These are phyloP conservation scores for Yamadazyma scolyti DNA, from an alignment of 805 yeast genomes.

Conservation along the genomic window DNA sequence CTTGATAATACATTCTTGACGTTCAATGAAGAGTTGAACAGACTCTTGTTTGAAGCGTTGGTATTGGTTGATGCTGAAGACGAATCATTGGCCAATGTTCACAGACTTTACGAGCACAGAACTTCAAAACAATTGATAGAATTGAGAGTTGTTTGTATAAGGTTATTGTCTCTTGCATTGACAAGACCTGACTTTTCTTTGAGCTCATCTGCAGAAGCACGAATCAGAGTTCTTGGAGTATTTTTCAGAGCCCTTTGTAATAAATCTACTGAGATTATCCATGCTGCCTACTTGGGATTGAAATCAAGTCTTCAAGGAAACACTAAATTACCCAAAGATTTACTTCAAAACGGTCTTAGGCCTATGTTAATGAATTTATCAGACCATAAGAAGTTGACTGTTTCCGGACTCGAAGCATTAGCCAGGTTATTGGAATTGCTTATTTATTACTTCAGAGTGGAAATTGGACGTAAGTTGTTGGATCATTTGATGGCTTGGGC, in stretches of 20 bases:
- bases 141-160: slow-evolving; percentile 85
- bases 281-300: slow-evolving; percentile 89
- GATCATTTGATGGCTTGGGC: slow-evolving; percentile 98
- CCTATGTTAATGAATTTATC: slow-evolving; percentile 95
- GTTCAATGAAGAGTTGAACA: slow-evolving; percentile 82
- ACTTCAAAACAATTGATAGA: slow-evolving; percentile 87
- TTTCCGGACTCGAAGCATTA: slow-evolving; percentile 85
- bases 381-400: slow-evolving; percentile 87
- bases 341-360: slow-evolving; percentile 89
- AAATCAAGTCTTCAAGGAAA: slow-evolving; percentile 80
- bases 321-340: slow-evolving; percentile 86
- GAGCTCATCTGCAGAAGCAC: slow-evolving; percentile 69
- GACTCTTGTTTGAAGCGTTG: slow-evolving; percentile 84
- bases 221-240: slow-evolving; percentile 85
- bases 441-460: slow-evolving; percentile 92
- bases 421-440: slow-evolving; percentile 81
- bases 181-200: slow-evolving; percentile 80
- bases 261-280: slow-evolving; percentile 79
- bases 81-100: slow-evolving; percentile 86
- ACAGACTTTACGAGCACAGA: slow-evolving; percentile 77
- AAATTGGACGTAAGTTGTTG: slow-evolving; percentile 86
- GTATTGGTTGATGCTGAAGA: slow-evolving; percentile 98
- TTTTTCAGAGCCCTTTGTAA: slow-evolving; percentile 91
- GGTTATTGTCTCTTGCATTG: slow-evolving; percentile 74
- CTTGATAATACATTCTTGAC: slow-evolving; percentile 77